Percentiles rank a stretch among this genome's conserved stretches.
phyloP scores from a whole-genome alignment of 495 filamentous ascomycete species.

The Penicillium ucsense region DNA sequence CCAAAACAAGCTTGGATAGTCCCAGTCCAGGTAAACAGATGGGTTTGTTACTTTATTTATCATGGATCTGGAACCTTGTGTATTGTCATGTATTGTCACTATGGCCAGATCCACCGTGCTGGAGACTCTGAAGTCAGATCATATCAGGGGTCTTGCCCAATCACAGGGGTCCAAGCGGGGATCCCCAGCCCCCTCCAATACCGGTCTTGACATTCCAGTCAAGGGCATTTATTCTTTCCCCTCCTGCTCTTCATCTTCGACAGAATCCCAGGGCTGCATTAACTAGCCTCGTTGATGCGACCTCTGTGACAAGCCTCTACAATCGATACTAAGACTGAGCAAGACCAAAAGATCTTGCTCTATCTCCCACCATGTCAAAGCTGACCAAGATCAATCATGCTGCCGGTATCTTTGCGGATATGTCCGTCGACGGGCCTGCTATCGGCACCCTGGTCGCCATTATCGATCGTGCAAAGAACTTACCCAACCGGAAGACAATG shows the following conservation, averaged over 20 bases:
- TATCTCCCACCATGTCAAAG: slow-evolving; percentile 18
- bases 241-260: slow-evolving; percentile 3
- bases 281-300: too few species aligned
- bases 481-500: slow-evolving; percentile 92
- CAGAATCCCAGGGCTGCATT: slow-evolving; percentile 7
- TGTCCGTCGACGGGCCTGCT: slow-evolving; percentile 86
- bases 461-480: slow-evolving; percentile 87
- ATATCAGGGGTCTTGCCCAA: slow-evolving; percentile 16
- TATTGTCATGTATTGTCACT: slow-evolving; percentile 13
- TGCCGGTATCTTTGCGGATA: slow-evolving; percentile 91
- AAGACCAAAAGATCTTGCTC: not conserved
- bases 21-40: too few species aligned
- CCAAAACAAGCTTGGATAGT: too few species aligned
- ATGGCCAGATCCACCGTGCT: slow-evolving; percentile 4
- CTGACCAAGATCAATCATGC: slow-evolving; percentile 51
- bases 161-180: not conserved
- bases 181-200: slow-evolving; percentile 22
- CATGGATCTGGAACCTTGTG: slow-evolving; percentile 2
- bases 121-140: slow-evolving; percentile 10
- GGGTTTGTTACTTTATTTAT: slow-evolving; percentile 4
- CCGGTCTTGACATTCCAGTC: slow-evolving; percentile 14
- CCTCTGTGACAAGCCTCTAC: not conserved
- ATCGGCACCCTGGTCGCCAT: slow-evolving; percentile 90
- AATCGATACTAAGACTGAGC: not conserved
- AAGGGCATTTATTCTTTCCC: slow-evolving; percentile 9